phyloP scores from a whole-genome alignment of 352 stramenopile genomes.

The Peronospora farinosa region DNA sequence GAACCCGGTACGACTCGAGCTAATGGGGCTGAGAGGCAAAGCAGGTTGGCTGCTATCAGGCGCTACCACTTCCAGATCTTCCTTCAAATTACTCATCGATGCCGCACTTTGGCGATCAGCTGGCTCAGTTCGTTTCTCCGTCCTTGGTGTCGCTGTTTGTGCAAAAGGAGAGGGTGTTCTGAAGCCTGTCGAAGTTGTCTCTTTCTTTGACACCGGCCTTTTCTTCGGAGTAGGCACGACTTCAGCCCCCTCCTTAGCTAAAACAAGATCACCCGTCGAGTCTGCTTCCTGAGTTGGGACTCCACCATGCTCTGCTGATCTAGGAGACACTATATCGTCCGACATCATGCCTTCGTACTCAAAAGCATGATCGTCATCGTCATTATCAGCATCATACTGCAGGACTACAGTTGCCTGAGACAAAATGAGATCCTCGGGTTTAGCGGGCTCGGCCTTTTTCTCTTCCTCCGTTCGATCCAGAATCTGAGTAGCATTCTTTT shows the following conservation, averaged over 20 bases:
- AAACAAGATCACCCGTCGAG: background rate
- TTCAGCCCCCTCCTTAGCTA: constrained; percentile 7
- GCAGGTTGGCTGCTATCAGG: background rate
- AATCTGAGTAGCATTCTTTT: constrained; percentile 10
- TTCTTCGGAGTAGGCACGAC: constrained; percentile 12
- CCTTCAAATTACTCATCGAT: background rate
- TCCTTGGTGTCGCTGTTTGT: constrained; percentile 11
- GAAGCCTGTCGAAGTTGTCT: background rate
- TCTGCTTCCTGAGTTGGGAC: constrained; percentile 3
- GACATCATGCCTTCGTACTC: constrained; percentile 26
- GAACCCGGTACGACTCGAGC: constrained; percentile 1
- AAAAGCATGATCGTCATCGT: constrained; percentile 28
- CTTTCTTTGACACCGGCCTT: background rate
- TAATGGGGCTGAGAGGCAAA: constrained; percentile 10
- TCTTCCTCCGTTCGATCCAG: constrained; percentile 9
- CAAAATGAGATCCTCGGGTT: constrained; percentile 17
- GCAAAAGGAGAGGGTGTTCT: constrained; percentile 16
- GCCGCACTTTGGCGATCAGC: background rate
- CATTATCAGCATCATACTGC: constrained; percentile 20
- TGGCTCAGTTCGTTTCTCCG: constrained; percentile 8
- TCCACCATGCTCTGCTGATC: background rate
- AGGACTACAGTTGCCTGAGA: constrained; percentile 30
- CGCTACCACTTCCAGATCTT: background rate
- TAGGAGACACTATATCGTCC: constrained; percentile 15
- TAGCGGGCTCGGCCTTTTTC: constrained; percentile 9